Evolutionary conservation across 2,329 filamentous ascomycete species (phyloP), one percentile per base, ranked within the genome.

Genomic region (Stagonosporopsis tanaceti): DNA sequence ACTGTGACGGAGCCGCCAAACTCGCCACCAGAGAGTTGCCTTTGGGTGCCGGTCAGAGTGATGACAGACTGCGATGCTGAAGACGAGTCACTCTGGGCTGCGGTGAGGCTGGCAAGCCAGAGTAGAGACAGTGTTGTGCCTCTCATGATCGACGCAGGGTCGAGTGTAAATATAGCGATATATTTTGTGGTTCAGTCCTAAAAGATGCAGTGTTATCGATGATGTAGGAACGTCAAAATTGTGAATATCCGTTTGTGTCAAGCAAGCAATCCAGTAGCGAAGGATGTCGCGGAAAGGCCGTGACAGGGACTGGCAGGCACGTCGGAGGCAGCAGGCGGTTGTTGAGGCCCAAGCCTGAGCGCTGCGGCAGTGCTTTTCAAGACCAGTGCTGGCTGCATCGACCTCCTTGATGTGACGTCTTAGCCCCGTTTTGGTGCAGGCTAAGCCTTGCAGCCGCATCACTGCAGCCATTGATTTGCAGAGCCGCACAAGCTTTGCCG

Each of bases 1-100:
- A 74, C 64, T 2, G 69, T 69, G 32, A 73, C 59, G 0, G 63
- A 63, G 8, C 71, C 67, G 20, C 60, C 65, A 20, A 63, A 64
- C 22, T 69, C 67, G 34, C 57, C 68, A 34, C 61, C 57, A 3
- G 61, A 57, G 7, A 61, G 35, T 45, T 55, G 46, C 44, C 56
- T 63, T 47, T 47, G 66, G 47, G 55, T 69, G 30, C 47, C 61
- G 24, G 65, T 68, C 25, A 73, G 54, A 4, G 71, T 75, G 12
- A 67, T 53, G 46, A 74, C 54, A 5, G 62, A 64, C 39, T 64
- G 66, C 27, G 65, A 63, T 30, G 47, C 60, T 56, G 57, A 66
- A 57, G 40, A 59, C 45, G 70, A 70, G 38, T 61, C 66, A 38
- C 62, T 62, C 42, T 73, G 72, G 15, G 66, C 68, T 32, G 55